phyloP scores from a whole-genome alignment of 148 eudicot species.

The Rhododendron simsii region DNA sequence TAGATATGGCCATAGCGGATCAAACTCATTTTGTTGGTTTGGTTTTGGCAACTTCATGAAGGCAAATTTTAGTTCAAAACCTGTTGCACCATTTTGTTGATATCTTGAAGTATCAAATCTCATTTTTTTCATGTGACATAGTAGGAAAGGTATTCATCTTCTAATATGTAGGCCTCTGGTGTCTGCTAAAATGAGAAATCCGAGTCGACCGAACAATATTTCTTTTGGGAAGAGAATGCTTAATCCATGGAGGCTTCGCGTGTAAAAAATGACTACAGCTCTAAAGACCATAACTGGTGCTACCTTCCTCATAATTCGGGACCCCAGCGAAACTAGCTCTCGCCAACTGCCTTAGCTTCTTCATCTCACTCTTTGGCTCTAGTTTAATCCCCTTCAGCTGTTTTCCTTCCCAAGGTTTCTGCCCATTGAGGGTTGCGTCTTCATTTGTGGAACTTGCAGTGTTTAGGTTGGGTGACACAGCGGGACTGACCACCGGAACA shows the following conservation, averaged over 20 bases:
- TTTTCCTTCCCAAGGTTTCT: conserved; percentile 6
- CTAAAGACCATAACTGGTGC: conserved; percentile 15
- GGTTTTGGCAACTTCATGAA: not conserved
- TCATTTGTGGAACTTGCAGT: not conserved
- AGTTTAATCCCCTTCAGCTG: not conserved
- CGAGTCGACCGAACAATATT: not conserved
- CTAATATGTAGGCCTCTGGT: not conserved
- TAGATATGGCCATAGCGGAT: too few relatives aligned
- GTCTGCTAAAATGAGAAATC: not conserved
- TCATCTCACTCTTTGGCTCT: conserved; percentile 16
- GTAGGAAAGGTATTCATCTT: not conserved
- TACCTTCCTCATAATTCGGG: conserved; percentile 11
- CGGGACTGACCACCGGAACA: conserved; percentile 10
- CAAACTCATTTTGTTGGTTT: not conserved
- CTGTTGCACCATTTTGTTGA: not conserved
- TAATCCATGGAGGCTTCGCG: not conserved
- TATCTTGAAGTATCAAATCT: not conserved
- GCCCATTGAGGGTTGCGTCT: not conserved
- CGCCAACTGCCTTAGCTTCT: conserved; percentile 17
- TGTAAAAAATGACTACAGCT: not conserved
- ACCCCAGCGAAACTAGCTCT: conserved; percentile 13
- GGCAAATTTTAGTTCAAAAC: not conserved
- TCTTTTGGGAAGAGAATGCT: too few relatives aligned
- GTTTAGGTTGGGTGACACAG: not conserved
- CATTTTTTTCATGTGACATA: not conserved